Evolutionary conservation across 352 stramenopile species (phyloP), one percentile per base, ranked within the genome.

Genomic region (Phytophthora sojae): DNA sequence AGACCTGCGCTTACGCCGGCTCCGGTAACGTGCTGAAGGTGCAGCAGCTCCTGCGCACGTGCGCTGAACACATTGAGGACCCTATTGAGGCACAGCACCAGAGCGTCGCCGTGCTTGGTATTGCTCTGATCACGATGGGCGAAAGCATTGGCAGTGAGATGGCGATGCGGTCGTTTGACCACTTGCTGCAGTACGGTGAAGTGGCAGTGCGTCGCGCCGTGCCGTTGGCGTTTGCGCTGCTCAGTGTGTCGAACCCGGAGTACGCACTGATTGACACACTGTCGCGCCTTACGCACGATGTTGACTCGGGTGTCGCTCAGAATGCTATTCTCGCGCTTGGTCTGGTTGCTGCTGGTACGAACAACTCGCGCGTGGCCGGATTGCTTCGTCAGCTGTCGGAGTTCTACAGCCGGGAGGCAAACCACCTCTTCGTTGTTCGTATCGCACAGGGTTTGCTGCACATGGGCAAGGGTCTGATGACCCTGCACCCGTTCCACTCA

Each of bases 181-280:
- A 99, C 78, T 89, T 99, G 70, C 89, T 99, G 35, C 98, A 99
- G 80, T 99, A 99, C 77, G 98, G 98, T 47, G 98, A 99, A 81
- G 87, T 99, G 37, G 92, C 95, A 6, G 97, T 99, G 58, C 96
- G 98, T 64, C 93, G 98, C 25, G 98, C 97, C 21, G 97, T 99
- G 37, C 98, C 98, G 19, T 87, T 99, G 25, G 95, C 97, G 9
- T 88, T 99, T 58, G 97, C 97, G 56, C 77, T 99, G 32, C 83
- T 99, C 32, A 96, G 99, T 69, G 90, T 99, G 56, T 99, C 96
- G 19, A 98, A 99, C 83, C 97, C 98, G 35, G 97, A 99, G 73
- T 99, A 99, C 75, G 89, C 88, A 56, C 68, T 95, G 42, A 94
- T 96, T 77, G 98, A 99, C 81, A 98, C 98, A 69, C 83, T 99